Evolutionary conservation across 208 protist genomes (phyloP), one percentile per base, ranked within the genome.

Genomic region (Acanthamoeba healyi): DNA sequence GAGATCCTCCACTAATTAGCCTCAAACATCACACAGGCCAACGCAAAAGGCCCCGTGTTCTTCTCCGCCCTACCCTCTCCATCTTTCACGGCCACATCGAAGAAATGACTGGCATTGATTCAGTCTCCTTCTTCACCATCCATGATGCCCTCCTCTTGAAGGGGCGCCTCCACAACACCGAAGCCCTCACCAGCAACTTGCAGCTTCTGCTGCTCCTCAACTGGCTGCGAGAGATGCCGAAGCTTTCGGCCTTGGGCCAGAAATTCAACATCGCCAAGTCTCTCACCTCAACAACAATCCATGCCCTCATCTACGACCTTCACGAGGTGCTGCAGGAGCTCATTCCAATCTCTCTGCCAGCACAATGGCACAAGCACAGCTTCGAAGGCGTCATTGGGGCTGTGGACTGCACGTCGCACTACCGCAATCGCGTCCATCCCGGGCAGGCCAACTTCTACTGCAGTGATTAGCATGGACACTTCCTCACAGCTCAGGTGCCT

Each of bases 131-230:
- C 72, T 82, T 82, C 38, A 29, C 19, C n/a, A 82, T 82, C 24
- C 72, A 82, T 54, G 72, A 82, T 17, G 5, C 7, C 40, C 72
- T 82, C 10, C 14, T 82, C 3, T 19, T 26, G 34, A 54, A 42
- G 32, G 72, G 72, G 40, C 72, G 42, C 72, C 42, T 82, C 19
- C 7, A 15, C 14, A 82, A 34, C 34, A 82, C 72, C 1, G 38
- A 82, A 51, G 72, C 72, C 32, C 72, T 82, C 72, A 82, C 72
- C 72, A 82, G 38, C 42, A 19, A 82, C 26, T 38, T 82, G 22
- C 72, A 82, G 72, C 72, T 82, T 82, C 42, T 82, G 22, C 72
- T 82, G 22, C 40, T 82, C 42, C 72, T 82, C 0, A 82, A 82
- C 32, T 82, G 72, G 72, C 72, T 82, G 72, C 38, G 38, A 4